phyloP scores from a whole-genome alignment of 2,329 filamentous ascomycete species.

The Sporothrix pseudoabietina region DNA sequence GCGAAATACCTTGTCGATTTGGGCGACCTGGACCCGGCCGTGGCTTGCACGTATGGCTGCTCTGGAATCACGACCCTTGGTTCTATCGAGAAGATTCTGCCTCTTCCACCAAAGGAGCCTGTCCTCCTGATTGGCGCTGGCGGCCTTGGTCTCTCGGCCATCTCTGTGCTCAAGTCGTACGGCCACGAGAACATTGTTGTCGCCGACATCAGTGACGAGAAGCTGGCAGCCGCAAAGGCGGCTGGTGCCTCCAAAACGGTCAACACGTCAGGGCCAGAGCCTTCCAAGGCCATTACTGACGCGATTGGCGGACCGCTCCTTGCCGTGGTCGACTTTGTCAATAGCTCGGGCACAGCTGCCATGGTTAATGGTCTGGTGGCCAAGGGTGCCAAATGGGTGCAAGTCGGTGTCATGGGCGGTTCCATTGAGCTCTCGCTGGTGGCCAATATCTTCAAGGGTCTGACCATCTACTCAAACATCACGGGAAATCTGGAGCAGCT shows the following conservation, averaged over 20 bases:
- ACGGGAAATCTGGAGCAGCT: constrained; percentile 29
- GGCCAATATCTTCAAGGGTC: constrained; percentile 28
- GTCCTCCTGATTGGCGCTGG: constrained; percentile 28
- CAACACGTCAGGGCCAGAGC: constrained; percentile 27
- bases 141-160: constrained; percentile 28
- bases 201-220: constrained; percentile 28
- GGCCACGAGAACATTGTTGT: constrained; percentile 25
- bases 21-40: constrained; percentile 27
- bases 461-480: constrained; percentile 29
- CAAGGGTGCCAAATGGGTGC: constrained; percentile 31
- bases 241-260: constrained; percentile 36
- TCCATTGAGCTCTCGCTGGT: constrained; percentile 27
- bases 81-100: constrained; percentile 28
- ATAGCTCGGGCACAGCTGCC: constrained; percentile 26
- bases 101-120: constrained; percentile 26
- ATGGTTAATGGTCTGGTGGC: constrained; percentile 27
- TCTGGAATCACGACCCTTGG: constrained; percentile 31
- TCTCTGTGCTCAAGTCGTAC: constrained; percentile 24
- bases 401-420: constrained; percentile 32
- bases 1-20: constrained; percentile 27
- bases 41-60: constrained; percentile 30
- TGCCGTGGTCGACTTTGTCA: constrained; percentile 32
- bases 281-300: constrained; percentile 34
- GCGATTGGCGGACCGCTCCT: constrained; percentile 30
- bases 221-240: constrained; percentile 17